phyloP scores from a whole-genome alignment of 2,329 filamentous ascomycete genomes.

The Bipolaris zeicola region DNA sequence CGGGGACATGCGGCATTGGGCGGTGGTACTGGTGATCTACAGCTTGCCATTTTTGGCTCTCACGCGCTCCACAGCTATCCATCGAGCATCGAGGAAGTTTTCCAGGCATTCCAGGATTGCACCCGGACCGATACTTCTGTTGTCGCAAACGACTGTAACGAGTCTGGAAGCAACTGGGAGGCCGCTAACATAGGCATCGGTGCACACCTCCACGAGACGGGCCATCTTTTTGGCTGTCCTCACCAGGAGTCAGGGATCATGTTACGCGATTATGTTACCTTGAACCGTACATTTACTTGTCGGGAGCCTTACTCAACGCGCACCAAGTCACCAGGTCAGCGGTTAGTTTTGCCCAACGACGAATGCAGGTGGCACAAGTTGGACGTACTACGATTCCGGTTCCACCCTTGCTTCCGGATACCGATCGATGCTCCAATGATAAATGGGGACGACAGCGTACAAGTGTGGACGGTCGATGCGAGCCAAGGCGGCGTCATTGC shows the following conservation, averaged over 20 bases:
- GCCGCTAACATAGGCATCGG: constrained; percentile 94
- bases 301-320: constrained; percentile 86
- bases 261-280: constrained; percentile 81
- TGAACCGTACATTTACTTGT: constrained; percentile 82
- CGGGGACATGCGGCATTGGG: constrained; percentile 85
- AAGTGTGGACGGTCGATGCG: constrained; percentile 83
- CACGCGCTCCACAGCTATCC: constrained; percentile 93
- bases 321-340: constrained; percentile 78
- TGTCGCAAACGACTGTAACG: constrained; percentile 84
- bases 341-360: constrained; percentile 73
- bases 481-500: constrained; percentile 78
- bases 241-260: constrained; percentile 92
- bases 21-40: constrained; percentile 72
- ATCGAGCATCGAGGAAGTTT: constrained; percentile 84
- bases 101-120: constrained; percentile 86
- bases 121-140: constrained; percentile 81
- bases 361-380: constrained; percentile 93
- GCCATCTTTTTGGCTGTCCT: constrained; percentile 87
- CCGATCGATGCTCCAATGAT: constrained; percentile 68
- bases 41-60: constrained; percentile 89
- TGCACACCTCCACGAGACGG: constrained; percentile 88
- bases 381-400: constrained; percentile 85
- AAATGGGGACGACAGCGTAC: constrained; percentile 74
- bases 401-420: constrained; percentile 86
- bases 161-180: constrained; percentile 92